Evolutionary conservation across 208 protist genomes (phyloP), one percentile per base, ranked within the genome.

Genomic region (Wallacemonas sp.): DNA sequence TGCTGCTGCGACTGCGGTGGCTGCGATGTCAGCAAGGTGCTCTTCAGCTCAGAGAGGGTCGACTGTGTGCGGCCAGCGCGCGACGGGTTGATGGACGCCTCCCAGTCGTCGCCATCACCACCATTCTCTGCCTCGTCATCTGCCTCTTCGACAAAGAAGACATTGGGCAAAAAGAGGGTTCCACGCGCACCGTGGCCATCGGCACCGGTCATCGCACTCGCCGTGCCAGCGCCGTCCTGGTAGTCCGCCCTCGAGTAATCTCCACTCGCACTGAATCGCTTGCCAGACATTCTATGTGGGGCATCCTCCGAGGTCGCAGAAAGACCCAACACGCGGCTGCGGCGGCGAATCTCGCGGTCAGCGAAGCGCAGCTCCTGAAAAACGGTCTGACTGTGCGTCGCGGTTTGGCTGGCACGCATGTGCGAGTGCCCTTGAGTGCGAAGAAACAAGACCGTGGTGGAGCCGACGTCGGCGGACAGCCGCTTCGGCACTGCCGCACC

Each of bases 41-140:
- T 58, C 51, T 58, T 58, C 51, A 58, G 51, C 51, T 58, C 51
- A 8, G 51, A 58, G 17, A 58, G 15, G 14, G 51, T 58, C 12
- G 51, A 58, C 6, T 26, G 30, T 5, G 51, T 58, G 30, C 51
- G 51, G 0, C 51, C 51, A 5, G 51, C n/a, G 51, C 30, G 51
- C 8, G 51, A 39, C 12, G 3, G 9, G 30, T 58, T 33, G 15
- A 58, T 21, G 6, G 51, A 41, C 15, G 51, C 26, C 14, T 58
- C 51, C 51, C 51, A 58, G 30, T 58, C 51, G 30, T 58, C 51
- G 4, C 8, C 31, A 9, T 58, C 51, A 4, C 0, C 51, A 38
- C 15, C 51, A 21, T 39, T 31, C 17, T 22, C 44, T 9, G 22
- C 44, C 15, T 41, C 47, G 47, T 55, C 47, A 19, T 55, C 47